Percentiles rank a stretch among this genome's conserved stretches.
These are phyloP conservation scores for Candida insectalens DNA, from an alignment of 805 yeast species.

Conservation along the genomic window DNA sequence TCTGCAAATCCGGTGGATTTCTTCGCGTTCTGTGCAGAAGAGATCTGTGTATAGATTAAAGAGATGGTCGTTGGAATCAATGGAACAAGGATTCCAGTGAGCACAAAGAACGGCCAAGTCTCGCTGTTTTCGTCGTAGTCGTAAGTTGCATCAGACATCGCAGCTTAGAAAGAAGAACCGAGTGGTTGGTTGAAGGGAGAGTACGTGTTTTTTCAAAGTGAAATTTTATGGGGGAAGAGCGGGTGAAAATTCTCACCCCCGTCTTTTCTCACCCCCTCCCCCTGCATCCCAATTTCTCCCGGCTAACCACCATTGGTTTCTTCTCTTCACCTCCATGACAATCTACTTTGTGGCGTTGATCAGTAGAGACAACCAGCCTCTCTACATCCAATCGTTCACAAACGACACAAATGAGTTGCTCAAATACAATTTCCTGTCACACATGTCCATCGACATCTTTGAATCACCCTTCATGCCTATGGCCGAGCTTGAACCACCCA, in stretches of 20 bases:
- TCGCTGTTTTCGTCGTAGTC: constrained; percentile 83
- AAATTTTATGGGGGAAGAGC: too few relatives aligned
- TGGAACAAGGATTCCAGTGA: constrained; percentile 60
- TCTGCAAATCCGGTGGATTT: constrained; percentile 3
- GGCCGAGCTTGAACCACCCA: constrained; percentile 7
- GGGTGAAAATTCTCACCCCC: too few relatives aligned
- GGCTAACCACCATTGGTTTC: too few relatives aligned
- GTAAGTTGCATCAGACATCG: constrained; percentile 51
- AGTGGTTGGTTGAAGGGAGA: not conserved
- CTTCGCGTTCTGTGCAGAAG: constrained; percentile 1
- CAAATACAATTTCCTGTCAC: constrained; percentile 62
- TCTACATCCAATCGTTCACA: constrained; percentile 48
- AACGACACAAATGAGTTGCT: constrained; percentile 34
- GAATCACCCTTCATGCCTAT: constrained; percentile 39
- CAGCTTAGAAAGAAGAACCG: not conserved
- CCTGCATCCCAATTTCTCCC: not conserved
- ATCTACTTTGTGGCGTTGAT: constrained; percentile 50
- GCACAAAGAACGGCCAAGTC: constrained; percentile 86
- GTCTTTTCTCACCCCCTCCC: too few relatives aligned
- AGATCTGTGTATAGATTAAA: constrained; percentile 7
- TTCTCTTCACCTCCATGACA: constrained; percentile 10
- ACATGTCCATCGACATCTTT: constrained; percentile 66
- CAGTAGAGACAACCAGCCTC: constrained; percentile 47
- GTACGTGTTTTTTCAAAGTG: not conserved
- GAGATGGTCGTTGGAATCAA: constrained; percentile 45